Percentiles rank a stretch among this genome's conserved stretches.
phyloP scores from a whole-genome alignment of 2,329 filamentous ascomycete genomes.

The Monilinia fructicola region DNA sequence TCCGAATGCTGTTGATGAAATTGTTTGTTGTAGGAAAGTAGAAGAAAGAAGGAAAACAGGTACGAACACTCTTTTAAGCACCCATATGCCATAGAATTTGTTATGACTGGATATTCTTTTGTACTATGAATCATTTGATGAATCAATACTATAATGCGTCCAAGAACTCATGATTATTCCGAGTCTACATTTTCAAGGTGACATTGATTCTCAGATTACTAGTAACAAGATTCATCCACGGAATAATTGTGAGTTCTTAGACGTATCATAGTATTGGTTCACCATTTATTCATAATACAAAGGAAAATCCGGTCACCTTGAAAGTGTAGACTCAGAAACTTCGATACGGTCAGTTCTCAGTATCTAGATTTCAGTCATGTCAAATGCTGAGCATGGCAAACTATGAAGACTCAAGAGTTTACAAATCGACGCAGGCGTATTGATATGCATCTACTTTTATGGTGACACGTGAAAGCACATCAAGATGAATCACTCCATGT shows the following conservation, averaged over 20 bases:
- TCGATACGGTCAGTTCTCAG: not conserved
- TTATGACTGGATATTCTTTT: not conserved
- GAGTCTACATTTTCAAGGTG: no score
- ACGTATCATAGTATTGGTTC: no score
- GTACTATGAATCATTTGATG: not conserved
- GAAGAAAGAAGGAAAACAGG: not conserved
- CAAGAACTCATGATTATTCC: not conserved
- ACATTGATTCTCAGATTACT: no score
- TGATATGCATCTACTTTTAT: not conserved
- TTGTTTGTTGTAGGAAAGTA: not conserved
- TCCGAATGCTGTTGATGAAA: not conserved
- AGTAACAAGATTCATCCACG: no score
- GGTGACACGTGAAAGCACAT: not conserved
- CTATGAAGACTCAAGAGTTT: not conserved
- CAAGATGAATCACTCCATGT: not conserved
- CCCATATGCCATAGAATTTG: not conserved
- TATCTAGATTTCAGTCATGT: not conserved
- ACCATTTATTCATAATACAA: no score
- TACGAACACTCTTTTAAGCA: not conserved
- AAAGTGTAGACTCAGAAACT: not conserved
- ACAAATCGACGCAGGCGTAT: not conserved
- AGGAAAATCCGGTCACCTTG: no score
- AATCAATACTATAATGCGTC: not conserved
- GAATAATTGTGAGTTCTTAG: no score
- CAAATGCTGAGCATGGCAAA: accelerated